A percentile compares a stretch with the other conserved stretches of the same genome.
These are phyloP conservation scores for Mollisia scopiformis DNA, from an alignment of 2,329 filamentous ascomycete genomes.

Conservation along the genomic window DNA sequence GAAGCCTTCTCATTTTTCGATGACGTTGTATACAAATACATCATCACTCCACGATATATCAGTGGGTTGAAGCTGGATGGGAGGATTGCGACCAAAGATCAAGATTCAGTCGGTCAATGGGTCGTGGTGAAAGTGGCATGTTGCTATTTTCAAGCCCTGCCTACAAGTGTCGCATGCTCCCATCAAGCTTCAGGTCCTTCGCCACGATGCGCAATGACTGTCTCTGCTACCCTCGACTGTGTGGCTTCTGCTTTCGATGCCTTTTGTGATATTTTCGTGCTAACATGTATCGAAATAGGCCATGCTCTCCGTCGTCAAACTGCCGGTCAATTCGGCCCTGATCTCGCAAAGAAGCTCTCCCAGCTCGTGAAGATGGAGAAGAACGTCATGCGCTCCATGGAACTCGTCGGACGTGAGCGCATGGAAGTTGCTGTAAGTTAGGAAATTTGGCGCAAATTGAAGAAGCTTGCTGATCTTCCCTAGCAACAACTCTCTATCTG, in stretches of 20 bases:
- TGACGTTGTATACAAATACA: constrained; percentile 38
- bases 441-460: constrained; percentile 1
- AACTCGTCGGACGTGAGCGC: constrained; percentile 90
- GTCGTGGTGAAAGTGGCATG: not conserved
- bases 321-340: constrained; percentile 74
- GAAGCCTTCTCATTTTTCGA: constrained; percentile 31
- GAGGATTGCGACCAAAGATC: not conserved
- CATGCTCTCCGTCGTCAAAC: constrained; percentile 76
- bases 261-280: constrained; percentile 40
- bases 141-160: not conserved
- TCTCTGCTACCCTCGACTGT: not conserved
- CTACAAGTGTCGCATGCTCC: not conserved
- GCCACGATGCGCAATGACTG: not conserved
- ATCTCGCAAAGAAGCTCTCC: constrained; percentile 96
- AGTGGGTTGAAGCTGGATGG: not conserved
- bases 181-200: not conserved
- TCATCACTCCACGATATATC: not conserved
- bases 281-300: constrained; percentile 65
- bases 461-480: constrained; percentile 15
- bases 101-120: not conserved
- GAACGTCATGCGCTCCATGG: constrained; percentile 99
- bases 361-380: constrained; percentile 99
- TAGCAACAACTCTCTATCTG: constrained; percentile 99
- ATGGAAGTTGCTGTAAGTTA: constrained; percentile 94
- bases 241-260: not conserved